phyloP scores from a whole-genome alignment of 495 filamentous ascomycete genomes.

The Lindgomyces ingoldianus region DNA sequence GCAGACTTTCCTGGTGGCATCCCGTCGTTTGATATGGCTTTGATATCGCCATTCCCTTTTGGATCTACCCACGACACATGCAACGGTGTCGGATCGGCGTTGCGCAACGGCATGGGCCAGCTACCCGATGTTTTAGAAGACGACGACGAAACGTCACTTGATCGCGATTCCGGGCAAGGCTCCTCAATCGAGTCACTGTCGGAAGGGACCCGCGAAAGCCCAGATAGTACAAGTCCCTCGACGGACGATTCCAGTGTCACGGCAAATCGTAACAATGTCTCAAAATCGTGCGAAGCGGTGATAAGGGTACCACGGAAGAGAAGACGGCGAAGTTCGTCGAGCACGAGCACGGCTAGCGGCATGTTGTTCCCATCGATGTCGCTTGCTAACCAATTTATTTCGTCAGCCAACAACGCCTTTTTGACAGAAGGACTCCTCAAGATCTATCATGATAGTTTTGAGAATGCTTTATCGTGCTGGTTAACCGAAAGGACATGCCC shows the following conservation, averaged over 20 bases:
- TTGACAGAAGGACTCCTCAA: conserved; percentile 47
- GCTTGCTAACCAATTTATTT: conserved; percentile 14
- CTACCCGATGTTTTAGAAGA: neutral
- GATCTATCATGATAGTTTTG: conserved; percentile 54
- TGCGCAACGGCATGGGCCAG: neutral
- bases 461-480: conserved; percentile 54
- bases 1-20: conserved; percentile 18
- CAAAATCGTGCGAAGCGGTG: neutral
- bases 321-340: conserved; percentile 17
- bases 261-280: neutral
- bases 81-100: neutral
- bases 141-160: neutral
- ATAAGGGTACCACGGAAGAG: conserved; percentile 17
- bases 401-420: conserved; percentile 36
- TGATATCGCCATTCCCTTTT: neutral
- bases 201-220: neutral
- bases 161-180: conserved; percentile 16
- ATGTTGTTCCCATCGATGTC: neutral
- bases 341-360: neutral
- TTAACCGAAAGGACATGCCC: conserved; percentile 52
- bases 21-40: conserved; percentile 11
- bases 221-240: neutral
- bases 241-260: neutral
- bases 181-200: conserved; percentile 8
- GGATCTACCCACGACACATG: neutral